Conservation (phyloP, 805 yeast genomes). For the Lipomyces sp. region DNA sequence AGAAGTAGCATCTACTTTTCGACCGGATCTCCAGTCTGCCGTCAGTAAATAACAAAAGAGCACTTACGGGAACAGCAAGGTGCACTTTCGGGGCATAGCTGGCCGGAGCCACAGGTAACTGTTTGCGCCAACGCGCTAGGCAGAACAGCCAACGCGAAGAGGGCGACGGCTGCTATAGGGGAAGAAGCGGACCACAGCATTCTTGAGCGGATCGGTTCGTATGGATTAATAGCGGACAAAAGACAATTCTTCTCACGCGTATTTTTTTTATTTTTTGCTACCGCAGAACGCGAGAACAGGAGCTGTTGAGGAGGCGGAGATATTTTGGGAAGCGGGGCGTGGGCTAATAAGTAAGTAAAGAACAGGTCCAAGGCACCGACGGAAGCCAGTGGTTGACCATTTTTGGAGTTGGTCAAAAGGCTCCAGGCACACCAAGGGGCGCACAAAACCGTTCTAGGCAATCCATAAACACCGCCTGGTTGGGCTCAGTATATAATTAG, state of each 20-base stretch:
- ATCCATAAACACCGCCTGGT: not conserved
- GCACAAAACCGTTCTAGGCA: not conserved
- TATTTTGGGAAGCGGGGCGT: not conserved
- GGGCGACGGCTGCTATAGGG: conserved; percentile 7
- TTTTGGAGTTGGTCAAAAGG: not conserved
- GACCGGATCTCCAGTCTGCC: not conserved
- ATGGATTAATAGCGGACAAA: not conserved
- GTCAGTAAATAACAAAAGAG: not conserved
- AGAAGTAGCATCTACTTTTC: not conserved
- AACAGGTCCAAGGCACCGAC: not conserved
- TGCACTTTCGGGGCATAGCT: conserved; percentile 69
- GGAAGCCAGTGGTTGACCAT: not conserved
- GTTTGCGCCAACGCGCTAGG: conserved; percentile 38
- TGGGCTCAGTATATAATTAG: not conserved
- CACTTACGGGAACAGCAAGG: conserved; percentile 76
- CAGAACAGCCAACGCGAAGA: conserved; percentile 18
- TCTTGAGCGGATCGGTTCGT: not conserved
- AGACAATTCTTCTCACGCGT: too few relatives aligned
- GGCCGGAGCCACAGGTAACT: conserved; percentile 57
- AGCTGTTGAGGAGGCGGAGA: not conserved
- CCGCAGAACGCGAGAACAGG: not conserved
- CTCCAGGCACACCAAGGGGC: not conserved
- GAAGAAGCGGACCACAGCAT: conserved; percentile 3
- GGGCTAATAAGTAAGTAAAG: not conserved
- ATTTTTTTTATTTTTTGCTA: not conserved